Evolutionary conservation across 129 eudicot genomes (phyloP).

Genomic region (Arctium minus): DNA sequence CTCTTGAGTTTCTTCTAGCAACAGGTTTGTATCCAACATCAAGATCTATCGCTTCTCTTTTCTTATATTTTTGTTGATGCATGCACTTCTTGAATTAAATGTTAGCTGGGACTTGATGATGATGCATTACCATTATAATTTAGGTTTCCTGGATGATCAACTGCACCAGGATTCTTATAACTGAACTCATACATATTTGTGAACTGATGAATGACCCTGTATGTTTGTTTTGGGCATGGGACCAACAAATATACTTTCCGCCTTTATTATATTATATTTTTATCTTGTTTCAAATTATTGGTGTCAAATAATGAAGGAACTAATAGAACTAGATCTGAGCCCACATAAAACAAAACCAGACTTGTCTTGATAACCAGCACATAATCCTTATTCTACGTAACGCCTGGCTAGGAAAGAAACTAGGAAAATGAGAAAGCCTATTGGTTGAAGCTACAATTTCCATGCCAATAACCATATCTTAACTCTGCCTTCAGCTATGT

Average conservation of each 20-base stretch:
- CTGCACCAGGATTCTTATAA: too few relatives aligned
- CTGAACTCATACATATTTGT: neutral
- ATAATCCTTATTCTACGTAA: neutral
- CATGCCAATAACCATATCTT: neutral
- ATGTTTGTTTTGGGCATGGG: neutral
- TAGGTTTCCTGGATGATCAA: neutral
- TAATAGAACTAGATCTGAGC: neutral
- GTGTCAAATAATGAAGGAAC: neutral
- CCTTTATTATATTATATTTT: neutral
- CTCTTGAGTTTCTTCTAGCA: conserved; percentile 86
- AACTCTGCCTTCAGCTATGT: neutral
- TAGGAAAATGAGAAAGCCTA: neutral
- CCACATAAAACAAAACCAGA: neutral
- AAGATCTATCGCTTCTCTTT: too few relatives aligned
- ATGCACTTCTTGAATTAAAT: too few relatives aligned
- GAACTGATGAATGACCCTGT: neutral
- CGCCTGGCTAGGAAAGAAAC: neutral
- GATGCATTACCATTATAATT: neutral
- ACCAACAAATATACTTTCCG: neutral
- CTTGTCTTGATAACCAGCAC: neutral
- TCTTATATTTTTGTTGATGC: too few relatives aligned
- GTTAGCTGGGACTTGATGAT: neutral
- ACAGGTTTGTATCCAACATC: conserved; percentile 49
- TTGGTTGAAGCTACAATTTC: neutral
- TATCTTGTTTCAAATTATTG: neutral